Evolutionary conservation across 148 eudicot species (phyloP), one percentile per base, ranked within the genome.

Genomic region (Spergularia marina): DNA sequence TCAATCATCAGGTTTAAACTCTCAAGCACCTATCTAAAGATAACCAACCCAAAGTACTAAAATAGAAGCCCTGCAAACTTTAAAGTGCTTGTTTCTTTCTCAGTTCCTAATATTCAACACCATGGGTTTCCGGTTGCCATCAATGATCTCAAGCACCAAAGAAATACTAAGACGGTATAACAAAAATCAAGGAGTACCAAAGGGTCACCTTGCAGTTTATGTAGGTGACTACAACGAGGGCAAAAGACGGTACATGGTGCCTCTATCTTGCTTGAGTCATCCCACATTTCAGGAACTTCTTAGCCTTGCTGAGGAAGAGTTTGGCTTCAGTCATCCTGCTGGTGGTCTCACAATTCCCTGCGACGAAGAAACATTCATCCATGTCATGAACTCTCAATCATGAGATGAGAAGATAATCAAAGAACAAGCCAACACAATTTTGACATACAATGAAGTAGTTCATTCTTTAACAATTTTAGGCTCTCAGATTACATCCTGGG

Each of bases 291-390:
- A 83, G 47, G 55, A 81, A n/a, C 62, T 85, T 70, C 70, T 87
- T 18, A 68, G 67, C 65, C 82, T 70, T 34, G 74, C 83, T 61
- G 85, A 85, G 69, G 84, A 87, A 75, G 83, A 87, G 59, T 85
- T 79, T 60, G 86, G 88, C 11, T 83, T 81, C 21, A 41, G 76
- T 49, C 80, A 85, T 71, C 86, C 85, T 18, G 79, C 74, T 71
- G 86, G 82, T 11, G 84, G 83, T 34, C 84, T 83, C 41, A 81
- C 88, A 7, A 79, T 79, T 34, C 82, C 86, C 63, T 87, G 91
- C 70, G 60, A 13, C 8, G 86, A 84, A 77, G 83, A 83, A 53
- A 54, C 72, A 51, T 84, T 87, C 83, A 52, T 73, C 17, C 14
- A 67, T 63, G 39, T 79, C 58, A 65, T 71, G 58, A 76, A 63